Conservation (phyloP, 441 rosid species). For the Erysimum cheiri region DNA sequence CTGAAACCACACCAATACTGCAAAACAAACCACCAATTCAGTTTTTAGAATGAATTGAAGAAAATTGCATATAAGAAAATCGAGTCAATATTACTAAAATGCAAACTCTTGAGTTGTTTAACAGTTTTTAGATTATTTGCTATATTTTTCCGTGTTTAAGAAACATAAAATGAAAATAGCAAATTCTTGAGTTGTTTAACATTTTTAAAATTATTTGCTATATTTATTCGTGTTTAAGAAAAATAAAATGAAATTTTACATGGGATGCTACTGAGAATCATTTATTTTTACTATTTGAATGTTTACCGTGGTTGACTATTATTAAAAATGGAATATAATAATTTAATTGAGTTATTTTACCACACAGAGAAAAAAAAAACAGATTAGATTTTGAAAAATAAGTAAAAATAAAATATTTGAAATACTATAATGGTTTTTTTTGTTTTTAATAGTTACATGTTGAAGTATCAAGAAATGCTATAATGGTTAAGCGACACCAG, state of each 20-base stretch:
- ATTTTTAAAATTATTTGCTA: too few species aligned
- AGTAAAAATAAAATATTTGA: background rate
- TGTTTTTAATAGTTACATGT: background rate
- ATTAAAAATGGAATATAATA: background rate
- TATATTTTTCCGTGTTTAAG: too few species aligned
- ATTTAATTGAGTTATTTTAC: background rate
- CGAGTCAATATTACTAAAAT: background rate
- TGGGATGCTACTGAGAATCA: background rate
- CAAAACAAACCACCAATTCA: too few species aligned
- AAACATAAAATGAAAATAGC: too few species aligned
- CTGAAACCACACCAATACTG: too few species aligned
- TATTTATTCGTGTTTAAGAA: too few species aligned
- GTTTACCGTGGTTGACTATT: background rate
- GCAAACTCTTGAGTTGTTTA: too few species aligned
- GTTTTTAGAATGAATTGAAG: background rate
- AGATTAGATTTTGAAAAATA: background rate
- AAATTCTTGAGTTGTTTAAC: too few species aligned
- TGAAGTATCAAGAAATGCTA: too few species aligned
- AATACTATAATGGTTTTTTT: too few species aligned
- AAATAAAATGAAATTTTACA: too few species aligned
- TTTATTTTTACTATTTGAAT: background rate
- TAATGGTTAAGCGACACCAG: background rate
- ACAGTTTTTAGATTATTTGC: too few species aligned
- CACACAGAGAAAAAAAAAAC: background rate
- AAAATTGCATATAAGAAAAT: background rate